Evolutionary conservation across 1,284 basidiomycete genomes (phyloP).

Genomic region (Neotropicomus parvogracilis): DNA sequence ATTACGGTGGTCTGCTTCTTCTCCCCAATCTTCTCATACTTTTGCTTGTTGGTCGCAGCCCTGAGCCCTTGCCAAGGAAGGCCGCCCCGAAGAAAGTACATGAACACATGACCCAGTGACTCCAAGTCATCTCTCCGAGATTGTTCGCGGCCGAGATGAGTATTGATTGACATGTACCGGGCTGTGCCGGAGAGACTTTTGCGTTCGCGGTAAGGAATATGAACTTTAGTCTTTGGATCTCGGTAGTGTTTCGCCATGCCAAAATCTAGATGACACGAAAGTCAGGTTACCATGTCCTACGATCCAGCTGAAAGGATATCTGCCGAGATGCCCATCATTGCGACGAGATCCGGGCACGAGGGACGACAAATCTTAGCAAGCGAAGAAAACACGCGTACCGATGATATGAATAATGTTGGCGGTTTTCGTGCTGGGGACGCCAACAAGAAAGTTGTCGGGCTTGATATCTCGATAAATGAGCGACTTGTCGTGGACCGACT

Average conservation of each 20-base stretch:
- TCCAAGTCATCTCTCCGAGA: slow-evolving; percentile 92
- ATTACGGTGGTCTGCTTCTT: slow-evolving; percentile 96
- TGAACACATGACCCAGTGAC: slow-evolving; percentile 95
- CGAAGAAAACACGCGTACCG: slow-evolving; percentile 43
- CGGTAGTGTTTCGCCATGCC: slow-evolving; percentile 99
- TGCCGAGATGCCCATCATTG: slow-evolving; percentile 4
- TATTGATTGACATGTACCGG: slow-evolving; percentile 99
- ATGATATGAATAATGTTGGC: slow-evolving; percentile 93
- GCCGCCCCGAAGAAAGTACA: slow-evolving; percentile 94
- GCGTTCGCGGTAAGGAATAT: slow-evolving; percentile 98
- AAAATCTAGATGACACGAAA: slow-evolving; percentile 61
- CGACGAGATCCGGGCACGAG: not conserved
- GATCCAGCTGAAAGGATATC: slow-evolving; percentile 5
- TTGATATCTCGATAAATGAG: slow-evolving; percentile 99
- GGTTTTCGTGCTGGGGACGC: slow-evolving; percentile 88
- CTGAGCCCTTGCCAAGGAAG: slow-evolving; percentile 95
- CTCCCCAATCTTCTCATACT: slow-evolving; percentile 97
- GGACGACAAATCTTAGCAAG: slow-evolving; percentile 1
- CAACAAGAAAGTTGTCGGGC: slow-evolving; percentile 98
- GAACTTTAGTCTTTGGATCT: slow-evolving; percentile 95
- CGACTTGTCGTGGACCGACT: slow-evolving; percentile 97
- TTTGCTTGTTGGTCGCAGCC: slow-evolving; percentile 97
- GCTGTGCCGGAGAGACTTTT: slow-evolving; percentile 97
- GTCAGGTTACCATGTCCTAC: slow-evolving; percentile 13
- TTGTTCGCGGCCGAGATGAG: slow-evolving; percentile 89